These are phyloP conservation scores for Chlorella vulgaris DNA, from an alignment of 139 green algal species.

Conservation along the genomic window DNA sequence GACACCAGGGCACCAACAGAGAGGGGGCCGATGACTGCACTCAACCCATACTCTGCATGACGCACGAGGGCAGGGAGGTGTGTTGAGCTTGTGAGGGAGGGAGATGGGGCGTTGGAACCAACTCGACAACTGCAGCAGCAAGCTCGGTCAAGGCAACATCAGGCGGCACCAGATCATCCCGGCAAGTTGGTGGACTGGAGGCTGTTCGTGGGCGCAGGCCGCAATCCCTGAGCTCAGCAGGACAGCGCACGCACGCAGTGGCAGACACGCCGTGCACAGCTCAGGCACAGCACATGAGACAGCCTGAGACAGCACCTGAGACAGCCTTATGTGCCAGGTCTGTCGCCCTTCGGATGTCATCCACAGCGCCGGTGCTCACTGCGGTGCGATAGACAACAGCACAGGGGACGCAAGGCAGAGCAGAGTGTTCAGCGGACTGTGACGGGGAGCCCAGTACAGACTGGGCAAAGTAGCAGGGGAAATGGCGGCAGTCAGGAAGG, in stretches of 20 bases:
- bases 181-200: too few relatives aligned
- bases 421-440: not conserved
- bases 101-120: not conserved
- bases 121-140: too few relatives aligned
- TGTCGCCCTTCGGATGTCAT: conserved; percentile 92
- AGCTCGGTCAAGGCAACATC: too few relatives aligned
- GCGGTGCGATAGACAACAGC: not conserved
- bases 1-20: conserved; percentile 71
- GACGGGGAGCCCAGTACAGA: not conserved
- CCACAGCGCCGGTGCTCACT: conserved; percentile 42
- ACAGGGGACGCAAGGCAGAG: not conserved
- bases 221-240: too few relatives aligned
- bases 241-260: not conserved
- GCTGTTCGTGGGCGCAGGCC: too few relatives aligned
- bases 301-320: conserved; percentile 12
- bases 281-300: not conserved
- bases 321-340: conserved; percentile 78
- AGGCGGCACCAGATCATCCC: too few relatives aligned
- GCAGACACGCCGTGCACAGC: not conserved
- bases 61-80: not conserved
- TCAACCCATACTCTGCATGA: conserved; percentile 77
- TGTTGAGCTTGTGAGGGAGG: not conserved
- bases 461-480: too few relatives aligned
- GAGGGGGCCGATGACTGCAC: conserved; percentile 73
- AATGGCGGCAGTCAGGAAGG: too few relatives aligned